phyloP scores from a whole-genome alignment of 208 protist species.

The Acanthamoeba sp. region DNA sequence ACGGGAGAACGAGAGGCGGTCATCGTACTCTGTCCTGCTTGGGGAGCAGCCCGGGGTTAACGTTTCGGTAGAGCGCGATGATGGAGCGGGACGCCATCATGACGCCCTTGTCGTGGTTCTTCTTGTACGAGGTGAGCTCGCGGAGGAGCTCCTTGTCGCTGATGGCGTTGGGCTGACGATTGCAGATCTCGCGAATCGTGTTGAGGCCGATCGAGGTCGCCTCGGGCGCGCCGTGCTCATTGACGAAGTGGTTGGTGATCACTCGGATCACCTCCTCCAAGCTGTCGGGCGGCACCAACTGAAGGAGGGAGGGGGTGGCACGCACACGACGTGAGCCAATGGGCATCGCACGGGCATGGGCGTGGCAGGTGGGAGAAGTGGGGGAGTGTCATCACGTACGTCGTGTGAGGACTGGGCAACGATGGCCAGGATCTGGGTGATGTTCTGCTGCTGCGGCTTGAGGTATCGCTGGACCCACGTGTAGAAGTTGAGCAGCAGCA shows the following conservation, averaged over 20 bases:
- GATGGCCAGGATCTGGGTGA: constrained; percentile 96
- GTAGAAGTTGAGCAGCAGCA: constrained; percentile 97
- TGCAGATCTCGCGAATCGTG: constrained; percentile 97
- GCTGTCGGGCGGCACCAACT: constrained; percentile 76
- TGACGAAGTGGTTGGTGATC: constrained; percentile 97
- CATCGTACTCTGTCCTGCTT: constrained; percentile 93
- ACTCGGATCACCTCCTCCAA: constrained; percentile 93
- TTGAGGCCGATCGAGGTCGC: constrained; percentile 97
- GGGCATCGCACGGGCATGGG: too few relatives aligned
- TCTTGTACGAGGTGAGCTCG: constrained; percentile 96
- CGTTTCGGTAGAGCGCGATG: constrained; percentile 95
- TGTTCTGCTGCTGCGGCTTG: constrained; percentile 96
- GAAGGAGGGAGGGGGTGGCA: neutral
- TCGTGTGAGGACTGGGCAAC: constrained; percentile 96
- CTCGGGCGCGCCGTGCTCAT: constrained; percentile 94
- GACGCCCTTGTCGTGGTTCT: constrained; percentile 96
- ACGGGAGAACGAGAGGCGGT: neutral
- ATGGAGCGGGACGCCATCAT: constrained; percentile 96
- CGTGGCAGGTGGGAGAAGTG: neutral
- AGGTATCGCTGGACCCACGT: constrained; percentile 97
- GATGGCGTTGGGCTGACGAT: constrained; percentile 96
- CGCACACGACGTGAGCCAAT: too few relatives aligned
- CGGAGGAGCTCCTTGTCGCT: constrained; percentile 92
- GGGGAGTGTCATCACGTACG: constrained; percentile 80
- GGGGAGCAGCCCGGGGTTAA: constrained; percentile 96